These are phyloP conservation scores for Trametes versicolor DNA, from an alignment of 1,284 basidiomycete genomes.

Conservation along the genomic window DNA sequence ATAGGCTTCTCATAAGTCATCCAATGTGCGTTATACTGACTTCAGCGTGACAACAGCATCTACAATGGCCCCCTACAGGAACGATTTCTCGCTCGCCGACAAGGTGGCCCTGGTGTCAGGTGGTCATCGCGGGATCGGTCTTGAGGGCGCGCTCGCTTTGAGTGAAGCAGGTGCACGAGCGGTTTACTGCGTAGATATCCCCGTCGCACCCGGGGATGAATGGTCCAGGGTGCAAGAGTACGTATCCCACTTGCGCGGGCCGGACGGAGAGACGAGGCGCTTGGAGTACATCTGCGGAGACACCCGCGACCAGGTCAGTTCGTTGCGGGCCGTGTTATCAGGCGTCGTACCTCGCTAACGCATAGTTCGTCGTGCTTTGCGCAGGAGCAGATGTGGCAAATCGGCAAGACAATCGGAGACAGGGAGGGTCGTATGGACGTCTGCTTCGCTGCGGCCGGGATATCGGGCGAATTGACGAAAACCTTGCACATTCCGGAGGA, in stretches of 20 bases:
- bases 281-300: conserved; percentile 75
- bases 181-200: conserved; percentile 82
- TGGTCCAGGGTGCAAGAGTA: conserved; percentile 69
- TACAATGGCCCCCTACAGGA: conserved; percentile 43
- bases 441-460: conserved; percentile 73
- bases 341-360: background rate
- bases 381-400: conserved; percentile 57
- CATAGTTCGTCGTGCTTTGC: background rate
- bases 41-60: conserved; percentile 8
- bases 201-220: conserved; percentile 68
- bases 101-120: conserved; percentile 83
- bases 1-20: background rate
- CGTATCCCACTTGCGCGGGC: conserved; percentile 52
- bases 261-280: conserved; percentile 48
- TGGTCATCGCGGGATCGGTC: conserved; percentile 82
- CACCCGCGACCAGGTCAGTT: conserved; percentile 63
- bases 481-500: conserved; percentile 75
- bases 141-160: conserved; percentile 82
- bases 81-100: conserved; percentile 78
- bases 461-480: conserved; percentile 60
- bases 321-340: too few relatives aligned
- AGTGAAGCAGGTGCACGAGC: conserved; percentile 80
- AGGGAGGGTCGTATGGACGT: conserved; percentile 74
- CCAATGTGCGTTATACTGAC: background rate
- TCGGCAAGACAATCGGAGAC: conserved; percentile 67